Base-by-base conservation (phyloP, 2,329 filamentous ascomycete species). In the Ophiostoma tasmaniense region DNA sequence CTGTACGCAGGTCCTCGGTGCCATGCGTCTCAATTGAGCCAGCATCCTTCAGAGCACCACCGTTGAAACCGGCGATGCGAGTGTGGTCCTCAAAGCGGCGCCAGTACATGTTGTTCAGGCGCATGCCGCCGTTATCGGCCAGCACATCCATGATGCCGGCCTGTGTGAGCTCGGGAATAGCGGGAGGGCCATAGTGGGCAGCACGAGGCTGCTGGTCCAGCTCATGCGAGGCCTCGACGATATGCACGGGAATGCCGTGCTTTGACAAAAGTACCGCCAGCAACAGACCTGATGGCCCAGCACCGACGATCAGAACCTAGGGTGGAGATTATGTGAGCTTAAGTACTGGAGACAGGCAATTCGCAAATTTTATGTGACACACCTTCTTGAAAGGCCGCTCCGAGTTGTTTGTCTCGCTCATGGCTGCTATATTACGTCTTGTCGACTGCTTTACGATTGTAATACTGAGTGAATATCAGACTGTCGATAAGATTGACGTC, bases 141-240 rank as follows among this genome's bases (percentile, higher is more conserved):
- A 82, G 75, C 73, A 78, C 73, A 37, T 82, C 81, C 22, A 89
- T 77, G 13, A 89, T 81, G 0, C 87, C 87, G 0, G 87, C 87
- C n/a, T 84, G 81, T 55, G 79, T 75, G 66, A 90, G 80, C 70
- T 87, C 85, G 52, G 83, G 83, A 61, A 86, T 82, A 1, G 85
- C 86, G 0, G 85, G 81, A 0, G 84, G 80, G 3, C 83, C 85
- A 74, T 88, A 89, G 76, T 88, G 85, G 2, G 86, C 84, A 17
- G 87, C 87, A 35, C 87, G 84, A 0, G 87, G 87, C 69, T 85
- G 85, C 69, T 83, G 79, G 77, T 88, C 85, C 64, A 89, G 79
- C 68, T 82, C 78, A 33, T 80, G 75, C 1, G 82, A 80, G 2
- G 82, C 82, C 73, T 90, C 87, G 67, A 89, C 78, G 28, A 87